phyloP scores from a whole-genome alignment of 441 rosid genomes.

The Euphorbia corollata region DNA sequence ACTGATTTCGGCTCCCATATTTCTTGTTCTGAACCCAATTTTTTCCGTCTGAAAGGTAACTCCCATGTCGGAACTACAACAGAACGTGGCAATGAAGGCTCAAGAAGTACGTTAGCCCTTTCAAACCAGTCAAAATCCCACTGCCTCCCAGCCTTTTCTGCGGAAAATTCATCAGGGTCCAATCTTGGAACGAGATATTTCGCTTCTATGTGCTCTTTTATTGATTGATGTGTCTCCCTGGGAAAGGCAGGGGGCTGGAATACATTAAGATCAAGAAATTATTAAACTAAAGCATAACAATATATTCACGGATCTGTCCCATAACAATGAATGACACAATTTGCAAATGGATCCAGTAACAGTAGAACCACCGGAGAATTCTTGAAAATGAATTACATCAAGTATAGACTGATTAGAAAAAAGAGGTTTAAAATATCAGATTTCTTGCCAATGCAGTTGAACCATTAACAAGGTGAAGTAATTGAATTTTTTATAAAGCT shows the following conservation, averaged over 20 bases:
- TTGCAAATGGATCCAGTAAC: neutral
- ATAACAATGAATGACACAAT: neutral
- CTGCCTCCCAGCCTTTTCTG: slow-evolving; percentile 67
- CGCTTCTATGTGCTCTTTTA: slow-evolving; percentile 77
- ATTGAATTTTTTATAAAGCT: neutral
- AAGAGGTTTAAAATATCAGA: neutral
- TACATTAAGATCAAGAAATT: slow-evolving; percentile 10
- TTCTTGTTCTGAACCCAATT: slow-evolving; percentile 30
- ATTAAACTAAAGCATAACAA: neutral
- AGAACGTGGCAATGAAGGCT: slow-evolving; percentile 68
- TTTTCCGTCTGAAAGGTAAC: slow-evolving; percentile 59
- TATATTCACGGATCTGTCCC: neutral
- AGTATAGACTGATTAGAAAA: neutral
- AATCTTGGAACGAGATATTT: slow-evolving; percentile 68
- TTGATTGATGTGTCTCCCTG: slow-evolving; percentile 65
- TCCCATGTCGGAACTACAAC: slow-evolving; percentile 85
- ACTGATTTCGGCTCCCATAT: slow-evolving; percentile 71
- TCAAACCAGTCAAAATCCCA: slow-evolving; percentile 98
- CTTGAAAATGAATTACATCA: neutral
- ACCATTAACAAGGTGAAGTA: neutral
- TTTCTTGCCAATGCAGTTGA: neutral
- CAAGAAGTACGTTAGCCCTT: slow-evolving; percentile 59
- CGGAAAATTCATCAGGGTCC: slow-evolving; percentile 65
- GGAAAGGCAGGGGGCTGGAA: slow-evolving; percentile 94
- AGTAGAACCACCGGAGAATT: neutral